Evolutionary conservation across 2,329 filamentous ascomycete species (phyloP).

Genomic region (Dryadomyces quercus-mongolicae): DNA sequence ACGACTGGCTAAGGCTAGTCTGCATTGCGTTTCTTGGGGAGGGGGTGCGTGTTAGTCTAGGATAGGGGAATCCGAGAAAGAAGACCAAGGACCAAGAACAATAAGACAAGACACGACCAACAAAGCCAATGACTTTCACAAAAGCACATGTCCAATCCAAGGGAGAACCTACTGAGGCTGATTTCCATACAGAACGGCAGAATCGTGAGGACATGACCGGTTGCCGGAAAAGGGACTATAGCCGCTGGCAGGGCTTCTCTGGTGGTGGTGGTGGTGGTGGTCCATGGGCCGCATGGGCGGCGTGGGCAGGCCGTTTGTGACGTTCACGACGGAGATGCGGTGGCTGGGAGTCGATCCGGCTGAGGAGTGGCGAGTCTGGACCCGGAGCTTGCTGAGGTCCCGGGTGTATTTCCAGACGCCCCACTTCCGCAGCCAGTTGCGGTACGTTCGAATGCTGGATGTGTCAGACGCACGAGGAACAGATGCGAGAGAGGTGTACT

Average conservation of each 20-base stretch:
- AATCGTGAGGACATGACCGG: too few relatives aligned
- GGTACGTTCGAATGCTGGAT: constrained; percentile 27
- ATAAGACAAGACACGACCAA: too few relatives aligned
- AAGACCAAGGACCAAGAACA: neutral
- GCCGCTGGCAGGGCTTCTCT: neutral
- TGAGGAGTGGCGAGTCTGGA: neutral
- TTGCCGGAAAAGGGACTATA: too few relatives aligned
- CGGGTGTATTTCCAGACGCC: constrained; percentile 33
- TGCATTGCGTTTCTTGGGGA: neutral
- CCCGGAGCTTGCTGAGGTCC: neutral
- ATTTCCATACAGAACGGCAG: too few relatives aligned
- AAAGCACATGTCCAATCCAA: neutral
- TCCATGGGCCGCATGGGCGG: neutral
- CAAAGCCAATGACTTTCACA: too few relatives aligned
- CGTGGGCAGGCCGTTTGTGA: neutral
- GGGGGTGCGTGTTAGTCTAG: too few relatives aligned
- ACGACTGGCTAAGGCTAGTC: neutral
- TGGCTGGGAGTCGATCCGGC: neutral
- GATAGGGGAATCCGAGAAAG: neutral
- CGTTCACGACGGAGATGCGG: neutral
- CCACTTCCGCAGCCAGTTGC: constrained; percentile 35
- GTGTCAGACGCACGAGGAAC: neutral
- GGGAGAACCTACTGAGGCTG: too few relatives aligned
- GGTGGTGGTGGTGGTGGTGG: neutral
- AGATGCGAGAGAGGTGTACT: neutral